Evolutionary conservation across 176 grass and related monocot species (phyloP).

Genomic region (Oryza glumipatula): DNA sequence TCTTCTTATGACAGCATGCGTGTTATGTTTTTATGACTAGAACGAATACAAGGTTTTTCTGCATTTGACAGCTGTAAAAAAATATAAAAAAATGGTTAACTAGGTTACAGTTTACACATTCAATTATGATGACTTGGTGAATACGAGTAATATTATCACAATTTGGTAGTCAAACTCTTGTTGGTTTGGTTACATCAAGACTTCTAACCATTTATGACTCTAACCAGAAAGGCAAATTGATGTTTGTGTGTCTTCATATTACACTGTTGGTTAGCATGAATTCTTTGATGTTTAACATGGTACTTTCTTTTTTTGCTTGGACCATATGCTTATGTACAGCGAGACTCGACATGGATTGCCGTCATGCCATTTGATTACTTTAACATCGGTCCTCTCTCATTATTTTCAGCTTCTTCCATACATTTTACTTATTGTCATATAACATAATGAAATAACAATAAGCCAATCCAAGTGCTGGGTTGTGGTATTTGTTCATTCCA

Average conservation of each 20-base stretch:
- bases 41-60: background rate
- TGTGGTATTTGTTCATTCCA: background rate
- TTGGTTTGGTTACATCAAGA: constrained; percentile 7
- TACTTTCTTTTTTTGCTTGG: background rate
- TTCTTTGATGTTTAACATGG: constrained; percentile 6
- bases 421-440: constrained; percentile 3
- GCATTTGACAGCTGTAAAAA: constrained; percentile 8
- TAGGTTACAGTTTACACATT: constrained; percentile 2
- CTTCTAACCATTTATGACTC: background rate
- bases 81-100: background rate
- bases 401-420: background rate
- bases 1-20: background rate
- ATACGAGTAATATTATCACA: constrained; percentile 5
- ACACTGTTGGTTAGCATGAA: background rate
- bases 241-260: background rate
- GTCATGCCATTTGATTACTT: background rate
- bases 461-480: background rate
- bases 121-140: constrained; percentile 1
- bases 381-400: background rate
- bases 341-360: background rate
- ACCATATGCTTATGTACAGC: background rate
- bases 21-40: background rate
- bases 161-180: background rate
- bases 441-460: background rate
- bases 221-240: constrained; percentile 27